phyloP scores from a whole-genome alignment of 371 early-diverging fungal species.

The Mycotypha africana region DNA sequence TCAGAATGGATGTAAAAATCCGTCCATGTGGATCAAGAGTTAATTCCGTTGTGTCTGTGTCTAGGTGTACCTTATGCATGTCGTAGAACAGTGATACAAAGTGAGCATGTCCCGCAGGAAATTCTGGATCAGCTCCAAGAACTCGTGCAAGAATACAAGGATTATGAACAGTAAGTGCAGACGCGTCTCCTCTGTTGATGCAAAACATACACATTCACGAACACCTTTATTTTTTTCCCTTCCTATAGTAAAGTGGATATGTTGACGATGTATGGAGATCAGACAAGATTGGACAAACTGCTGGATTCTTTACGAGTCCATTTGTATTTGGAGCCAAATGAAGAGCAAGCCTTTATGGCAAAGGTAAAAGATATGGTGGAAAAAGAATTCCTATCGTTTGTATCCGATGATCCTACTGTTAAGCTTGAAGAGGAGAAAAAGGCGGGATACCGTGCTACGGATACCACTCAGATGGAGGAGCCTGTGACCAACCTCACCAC shows the following conservation, averaged over 20 bases:
- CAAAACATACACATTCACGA: not conserved
- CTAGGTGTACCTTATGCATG: conserved; percentile 50
- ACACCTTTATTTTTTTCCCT: not conserved
- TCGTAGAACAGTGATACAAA: conserved; percentile 35
- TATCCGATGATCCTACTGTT: too few species aligned
- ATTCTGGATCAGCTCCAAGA: conserved; percentile 41
- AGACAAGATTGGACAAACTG: conserved; percentile 41
- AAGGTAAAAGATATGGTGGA: too few species aligned
- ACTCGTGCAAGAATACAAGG: conserved; percentile 46
- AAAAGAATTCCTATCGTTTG: too few species aligned
- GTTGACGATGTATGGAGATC: conserved; percentile 12
- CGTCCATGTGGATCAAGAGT: not conserved
- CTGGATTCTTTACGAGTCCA: conserved; percentile 37
- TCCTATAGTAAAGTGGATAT: conserved; percentile 29
- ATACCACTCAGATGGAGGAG: too few species aligned
- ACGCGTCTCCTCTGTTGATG: not conserved
- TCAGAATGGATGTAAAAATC: not conserved
- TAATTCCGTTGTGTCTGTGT: too few species aligned
- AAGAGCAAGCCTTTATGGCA: conserved; percentile 28
- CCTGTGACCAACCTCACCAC: too few species aligned
- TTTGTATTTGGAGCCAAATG: conserved; percentile 29
- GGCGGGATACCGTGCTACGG: too few species aligned
- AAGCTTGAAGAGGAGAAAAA: too few species aligned
- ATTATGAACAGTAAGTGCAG: conserved; percentile 52
- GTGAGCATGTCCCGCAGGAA: conserved; percentile 36